These are phyloP conservation scores for Cytospora piceae DNA, from an alignment of 2,329 filamentous ascomycete genomes.

Conservation along the genomic window DNA sequence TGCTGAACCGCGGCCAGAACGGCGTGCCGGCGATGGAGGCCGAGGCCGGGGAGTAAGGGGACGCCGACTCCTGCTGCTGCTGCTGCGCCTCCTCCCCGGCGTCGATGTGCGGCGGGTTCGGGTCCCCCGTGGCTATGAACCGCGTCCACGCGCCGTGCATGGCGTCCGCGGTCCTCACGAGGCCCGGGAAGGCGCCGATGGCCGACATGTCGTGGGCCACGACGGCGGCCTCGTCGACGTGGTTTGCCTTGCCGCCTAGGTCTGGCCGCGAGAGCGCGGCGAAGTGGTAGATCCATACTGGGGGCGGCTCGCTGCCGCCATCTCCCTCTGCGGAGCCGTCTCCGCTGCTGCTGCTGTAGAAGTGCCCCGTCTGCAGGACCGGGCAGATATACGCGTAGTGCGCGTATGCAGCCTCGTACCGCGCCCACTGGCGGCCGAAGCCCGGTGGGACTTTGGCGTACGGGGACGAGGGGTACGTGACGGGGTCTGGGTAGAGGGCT, in stretches of 20 bases:
- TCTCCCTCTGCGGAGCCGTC: not conserved
- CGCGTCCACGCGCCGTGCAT: constrained; percentile 51
- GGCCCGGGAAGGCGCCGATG: constrained; percentile 42
- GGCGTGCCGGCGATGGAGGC: constrained; percentile 2
- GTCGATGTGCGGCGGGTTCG: constrained; percentile 30
- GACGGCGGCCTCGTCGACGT: constrained; percentile 50
- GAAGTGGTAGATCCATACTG: constrained; percentile 54
- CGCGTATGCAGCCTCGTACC: constrained; percentile 63
- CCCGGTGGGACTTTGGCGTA: constrained; percentile 45
- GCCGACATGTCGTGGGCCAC: constrained; percentile 48
- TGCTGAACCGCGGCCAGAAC: constrained; percentile 47
- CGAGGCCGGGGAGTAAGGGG: not conserved
- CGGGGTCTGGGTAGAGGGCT: constrained; percentile 65
- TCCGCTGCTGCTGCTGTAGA: constrained; percentile 37
- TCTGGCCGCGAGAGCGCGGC: constrained; percentile 43
- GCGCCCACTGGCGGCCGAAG: constrained; percentile 59
- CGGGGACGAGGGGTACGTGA: constrained; percentile 42
- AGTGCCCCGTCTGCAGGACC: constrained; percentile 62
- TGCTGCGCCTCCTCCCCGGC: no score
- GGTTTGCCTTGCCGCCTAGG: constrained; percentile 45
- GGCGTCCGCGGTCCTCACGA: constrained; percentile 42
- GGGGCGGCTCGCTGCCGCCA: not conserved
- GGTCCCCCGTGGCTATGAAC: constrained; percentile 36
- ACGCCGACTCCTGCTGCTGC: not conserved
- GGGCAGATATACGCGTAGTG: constrained; percentile 69